Evolutionary conservation across 2,329 filamentous ascomycete genomes (phyloP).

Genomic region (Colletotrichum sp.): DNA sequence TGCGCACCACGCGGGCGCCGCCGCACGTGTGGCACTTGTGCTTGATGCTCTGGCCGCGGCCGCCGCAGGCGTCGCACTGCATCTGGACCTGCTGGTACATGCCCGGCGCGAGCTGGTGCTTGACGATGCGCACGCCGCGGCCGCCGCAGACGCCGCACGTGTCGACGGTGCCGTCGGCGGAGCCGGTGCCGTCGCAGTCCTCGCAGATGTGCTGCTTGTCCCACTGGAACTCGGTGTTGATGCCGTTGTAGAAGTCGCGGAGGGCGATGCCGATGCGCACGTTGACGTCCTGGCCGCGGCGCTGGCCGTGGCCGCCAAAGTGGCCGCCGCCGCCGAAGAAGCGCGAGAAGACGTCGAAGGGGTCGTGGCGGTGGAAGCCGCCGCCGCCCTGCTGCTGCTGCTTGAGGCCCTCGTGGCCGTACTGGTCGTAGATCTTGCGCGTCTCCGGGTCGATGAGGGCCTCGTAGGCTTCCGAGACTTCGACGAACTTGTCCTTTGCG

Average conservation of each 20-base stretch:
- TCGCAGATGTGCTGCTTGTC: conserved; percentile 97
- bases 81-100: conserved; percentile 98
- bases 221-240: conserved; percentile 84
- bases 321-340: conserved; percentile 95
- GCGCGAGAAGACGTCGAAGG: conserved; percentile 93
- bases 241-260: conserved; percentile 91
- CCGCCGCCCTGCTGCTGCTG: conserved; percentile 74
- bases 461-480: conserved; percentile 95
- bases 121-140: conserved; percentile 83
- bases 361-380: conserved; percentile 73
- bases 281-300: conserved; percentile 88
- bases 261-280: conserved; percentile 80
- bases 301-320: conserved; percentile 77
- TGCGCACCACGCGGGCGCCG: conserved; percentile 79
- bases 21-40: conserved; percentile 82
- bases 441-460: conserved; percentile 80
- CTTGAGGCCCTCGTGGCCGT: conserved; percentile 89
- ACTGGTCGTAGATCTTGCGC: conserved; percentile 90
- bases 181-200: conserved; percentile 85
- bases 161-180: conserved; percentile 82
- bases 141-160: conserved; percentile 80
- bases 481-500: conserved; percentile 90
- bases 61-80: conserved; percentile 86
- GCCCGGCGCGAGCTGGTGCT: conserved; percentile 93
- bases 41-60: conserved; percentile 86